phyloP scores from a whole-genome alignment of 2,329 filamentous ascomycete genomes.

The Aspergillus fijiensis region DNA sequence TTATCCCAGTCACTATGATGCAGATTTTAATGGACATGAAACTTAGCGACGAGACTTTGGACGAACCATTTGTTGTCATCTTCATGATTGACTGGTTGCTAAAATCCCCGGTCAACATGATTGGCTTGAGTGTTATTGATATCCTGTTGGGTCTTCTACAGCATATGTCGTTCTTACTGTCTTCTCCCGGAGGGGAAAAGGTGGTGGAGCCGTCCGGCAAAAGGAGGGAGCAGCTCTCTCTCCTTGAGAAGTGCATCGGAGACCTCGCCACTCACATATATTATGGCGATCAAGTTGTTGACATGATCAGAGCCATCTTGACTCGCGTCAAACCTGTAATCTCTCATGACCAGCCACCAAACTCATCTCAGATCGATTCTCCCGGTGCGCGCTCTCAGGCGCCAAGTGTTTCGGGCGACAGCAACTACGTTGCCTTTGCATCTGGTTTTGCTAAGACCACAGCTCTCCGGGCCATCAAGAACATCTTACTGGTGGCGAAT shows the following conservation, averaged over 20 bases:
- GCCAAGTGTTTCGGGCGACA: conserved; percentile 35
- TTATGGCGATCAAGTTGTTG: conserved; percentile 91
- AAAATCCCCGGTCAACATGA: conserved; percentile 86
- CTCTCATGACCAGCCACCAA: conserved; percentile 45
- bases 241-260: conserved; percentile 81
- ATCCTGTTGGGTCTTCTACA: conserved; percentile 81
- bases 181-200: conserved; percentile 52
- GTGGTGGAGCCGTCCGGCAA: conserved; percentile 27
- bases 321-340: conserved; percentile 69
- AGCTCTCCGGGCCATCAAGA: conserved; percentile 77
- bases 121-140: conserved; percentile 95
- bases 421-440: conserved; percentile 53
- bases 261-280: conserved; percentile 92
- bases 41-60: conserved; percentile 68
- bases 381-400: conserved; percentile 50
- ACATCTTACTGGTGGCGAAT: conserved; percentile 80
- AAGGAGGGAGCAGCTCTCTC: conserved; percentile 64
- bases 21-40: conserved; percentile 70
- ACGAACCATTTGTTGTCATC: conserved; percentile 71
- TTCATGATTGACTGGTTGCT: conserved; percentile 79
- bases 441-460: conserved; percentile 60
- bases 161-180: conserved; percentile 75
- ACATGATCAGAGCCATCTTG: conserved; percentile 85
- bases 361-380: conserved; percentile 52
- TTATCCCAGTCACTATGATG: conserved; percentile 79